Evolutionary conservation across 108 stramenopile species (phyloP).

Genomic region (Skeletonema potamos): DNA sequence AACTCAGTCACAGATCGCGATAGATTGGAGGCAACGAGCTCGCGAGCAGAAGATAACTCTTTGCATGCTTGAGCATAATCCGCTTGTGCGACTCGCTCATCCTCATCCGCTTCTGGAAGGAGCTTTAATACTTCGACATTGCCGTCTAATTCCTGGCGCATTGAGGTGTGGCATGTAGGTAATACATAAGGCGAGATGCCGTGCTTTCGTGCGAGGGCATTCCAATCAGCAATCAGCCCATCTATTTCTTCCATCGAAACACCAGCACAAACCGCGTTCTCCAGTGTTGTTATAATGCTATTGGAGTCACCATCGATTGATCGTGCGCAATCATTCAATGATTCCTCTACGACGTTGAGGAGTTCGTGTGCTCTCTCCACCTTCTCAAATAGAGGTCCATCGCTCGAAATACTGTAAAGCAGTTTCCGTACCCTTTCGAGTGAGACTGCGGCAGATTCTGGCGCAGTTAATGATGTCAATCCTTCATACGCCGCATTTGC

Average conservation of each 20-base stretch:
- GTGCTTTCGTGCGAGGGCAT: conserved; percentile 77
- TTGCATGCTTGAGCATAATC: conserved; percentile 47
- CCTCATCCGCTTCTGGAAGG: conserved; percentile 57
- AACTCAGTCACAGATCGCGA: conserved; percentile 57
- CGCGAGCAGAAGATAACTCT: conserved; percentile 43
- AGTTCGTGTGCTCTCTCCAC: conserved; percentile 71
- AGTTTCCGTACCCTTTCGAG: conserved; percentile 63
- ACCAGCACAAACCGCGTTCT: conserved; percentile 41
- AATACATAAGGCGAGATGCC: conserved; percentile 61
- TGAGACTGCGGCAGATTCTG: conserved; percentile 61
- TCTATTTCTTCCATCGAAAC: conserved; percentile 63
- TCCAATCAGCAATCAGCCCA: conserved; percentile 74
- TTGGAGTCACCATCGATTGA: conserved; percentile 58
- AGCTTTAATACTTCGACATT: conserved; percentile 58
- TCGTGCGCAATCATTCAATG: conserved; percentile 53
- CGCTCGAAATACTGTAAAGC: conserved; percentile 46
- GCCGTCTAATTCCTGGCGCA: conserved; percentile 74
- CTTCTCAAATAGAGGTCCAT: conserved; percentile 37
- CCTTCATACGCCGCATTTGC: conserved; percentile 57
- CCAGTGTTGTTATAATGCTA: conserved; percentile 51
- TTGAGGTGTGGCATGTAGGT: conserved; percentile 60
- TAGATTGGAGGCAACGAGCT: conserved; percentile 40
- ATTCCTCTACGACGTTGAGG: conserved; percentile 65
- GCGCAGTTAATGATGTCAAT: conserved; percentile 50
- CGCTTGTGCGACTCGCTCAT: conserved; percentile 50